Percentiles rank a stretch among this genome's conserved stretches.
These are phyloP conservation scores for Cladosporium sp. DNA, from an alignment of 2,329 filamentous ascomycete genomes.

Conservation along the genomic window DNA sequence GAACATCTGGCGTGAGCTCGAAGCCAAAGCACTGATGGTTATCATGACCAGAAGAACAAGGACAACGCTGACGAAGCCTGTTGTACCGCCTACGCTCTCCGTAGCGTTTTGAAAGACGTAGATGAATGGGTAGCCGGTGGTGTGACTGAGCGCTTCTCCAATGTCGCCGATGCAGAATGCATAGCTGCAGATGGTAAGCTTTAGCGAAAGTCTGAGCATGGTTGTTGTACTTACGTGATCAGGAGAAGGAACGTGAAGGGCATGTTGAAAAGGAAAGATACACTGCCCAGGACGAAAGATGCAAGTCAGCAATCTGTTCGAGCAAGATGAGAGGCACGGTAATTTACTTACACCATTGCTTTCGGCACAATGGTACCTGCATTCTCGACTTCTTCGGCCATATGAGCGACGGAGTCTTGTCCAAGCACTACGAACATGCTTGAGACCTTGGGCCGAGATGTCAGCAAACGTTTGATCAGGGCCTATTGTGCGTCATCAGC, in stretches of 20 bases:
- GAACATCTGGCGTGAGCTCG: conserved; percentile 41
- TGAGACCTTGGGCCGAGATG: not conserved
- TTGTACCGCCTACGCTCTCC: conserved; percentile 20
- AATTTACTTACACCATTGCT: conserved; percentile 37
- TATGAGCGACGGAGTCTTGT: conserved; percentile 43
- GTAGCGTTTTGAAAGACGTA: conserved; percentile 38
- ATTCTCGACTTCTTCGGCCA: conserved; percentile 47
- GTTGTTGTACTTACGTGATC: conserved; percentile 25
- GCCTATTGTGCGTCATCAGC: conserved; percentile 35
- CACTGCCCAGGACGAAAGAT: conserved; percentile 8
- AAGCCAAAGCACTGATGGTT: conserved; percentile 41
- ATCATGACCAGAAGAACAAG: conserved; percentile 41
- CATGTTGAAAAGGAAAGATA: conserved; percentile 40
- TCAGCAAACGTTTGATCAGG: conserved; percentile 11
- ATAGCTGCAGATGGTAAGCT: conserved; percentile 22
- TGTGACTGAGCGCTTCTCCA: conserved; percentile 28
- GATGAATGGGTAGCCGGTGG: conserved; percentile 35
- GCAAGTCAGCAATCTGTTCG: not conserved
- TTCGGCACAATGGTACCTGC: conserved; percentile 43
- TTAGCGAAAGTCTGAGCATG: not conserved
- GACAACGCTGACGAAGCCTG: conserved; percentile 30
- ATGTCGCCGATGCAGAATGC: conserved; percentile 39
- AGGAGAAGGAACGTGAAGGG: conserved; percentile 31
- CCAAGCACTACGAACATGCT: conserved; percentile 31
- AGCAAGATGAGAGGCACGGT: not conserved